A percentile compares a stretch with the other conserved stretches of the same genome.
These are phyloP conservation scores for Tuber aestivum DNA, from an alignment of 495 filamentous ascomycete genomes.

Conservation along the genomic window DNA sequence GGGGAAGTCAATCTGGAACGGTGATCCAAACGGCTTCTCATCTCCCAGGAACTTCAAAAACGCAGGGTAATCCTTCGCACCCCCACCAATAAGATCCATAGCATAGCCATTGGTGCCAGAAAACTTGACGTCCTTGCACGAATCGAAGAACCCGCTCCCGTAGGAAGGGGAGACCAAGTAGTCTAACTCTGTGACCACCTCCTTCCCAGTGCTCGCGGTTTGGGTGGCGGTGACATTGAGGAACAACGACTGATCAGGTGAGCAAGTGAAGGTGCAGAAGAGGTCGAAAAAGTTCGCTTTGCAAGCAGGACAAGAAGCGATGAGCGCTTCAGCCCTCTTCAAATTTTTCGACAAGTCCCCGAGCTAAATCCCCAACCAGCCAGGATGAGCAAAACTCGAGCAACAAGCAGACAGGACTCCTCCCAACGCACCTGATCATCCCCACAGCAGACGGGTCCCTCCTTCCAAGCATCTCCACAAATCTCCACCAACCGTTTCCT, in stretches of 20 bases:
- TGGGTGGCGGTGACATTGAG: conserved; percentile 80
- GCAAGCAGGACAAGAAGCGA: conserved; percentile 89
- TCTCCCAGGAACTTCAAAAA: conserved; percentile 90
- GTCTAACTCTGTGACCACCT: conserved; percentile 77
- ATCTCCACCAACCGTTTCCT: conserved; percentile 72
- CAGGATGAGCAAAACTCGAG: conserved; percentile 33
- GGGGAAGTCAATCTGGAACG: conserved; percentile 95
- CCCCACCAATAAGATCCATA: conserved; percentile 92
- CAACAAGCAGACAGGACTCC: not conserved
- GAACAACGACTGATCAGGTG: conserved; percentile 90
- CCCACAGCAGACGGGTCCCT: conserved; percentile 77
- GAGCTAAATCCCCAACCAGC: conserved; percentile 51
- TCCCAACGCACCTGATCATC: conserved; percentile 60
- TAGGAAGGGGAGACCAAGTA: conserved; percentile 83
- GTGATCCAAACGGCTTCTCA: conserved; percentile 79
- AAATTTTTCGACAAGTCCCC: conserved; percentile 71
- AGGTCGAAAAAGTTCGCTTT: conserved; percentile 96
- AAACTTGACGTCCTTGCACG: conserved; percentile 98
- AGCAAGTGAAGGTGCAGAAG: conserved; percentile 97
- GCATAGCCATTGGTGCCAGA: conserved; percentile 84
- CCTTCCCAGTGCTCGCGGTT: conserved; percentile 59
- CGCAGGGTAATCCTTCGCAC: conserved; percentile 78
- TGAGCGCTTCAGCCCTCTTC: conserved; percentile 78
- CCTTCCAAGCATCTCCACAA: conserved; percentile 78
- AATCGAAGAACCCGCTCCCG: conserved; percentile 85